These are phyloP conservation scores for Alternaria incomplexa DNA, from an alignment of 2,329 filamentous ascomycete species.

Conservation along the genomic window DNA sequence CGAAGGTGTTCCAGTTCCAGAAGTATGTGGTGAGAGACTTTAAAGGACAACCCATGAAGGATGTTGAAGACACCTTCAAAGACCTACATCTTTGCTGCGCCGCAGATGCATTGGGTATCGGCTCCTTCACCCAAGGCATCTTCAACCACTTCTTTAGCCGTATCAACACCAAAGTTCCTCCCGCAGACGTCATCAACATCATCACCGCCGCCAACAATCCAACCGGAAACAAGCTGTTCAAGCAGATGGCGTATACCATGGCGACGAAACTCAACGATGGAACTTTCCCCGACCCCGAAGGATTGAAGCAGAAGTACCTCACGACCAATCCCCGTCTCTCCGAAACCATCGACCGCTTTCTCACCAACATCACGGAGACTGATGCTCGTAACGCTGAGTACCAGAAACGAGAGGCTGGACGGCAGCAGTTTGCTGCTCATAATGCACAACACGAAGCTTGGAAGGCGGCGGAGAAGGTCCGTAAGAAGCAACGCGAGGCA, in stretches of 20 bases:
- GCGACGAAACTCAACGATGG: not conserved
- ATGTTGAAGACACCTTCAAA: not conserved
- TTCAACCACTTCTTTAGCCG: constrained; percentile 9
- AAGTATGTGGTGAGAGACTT: not conserved
- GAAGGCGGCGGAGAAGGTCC: not conserved
- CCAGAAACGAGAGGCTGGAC: not conserved
- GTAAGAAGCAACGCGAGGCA: not conserved
- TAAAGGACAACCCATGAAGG: not conserved
- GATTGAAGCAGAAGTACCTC: not conserved
- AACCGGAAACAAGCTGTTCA: constrained; percentile 1
- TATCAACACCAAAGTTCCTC: not conserved
- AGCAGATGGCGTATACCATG: constrained; percentile 8
- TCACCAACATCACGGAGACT: not conserved
- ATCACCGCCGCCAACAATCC: constrained; percentile 1
- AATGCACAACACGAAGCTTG: not conserved
- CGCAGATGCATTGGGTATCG: constrained; percentile 7
- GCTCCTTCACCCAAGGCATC: constrained; percentile 2
- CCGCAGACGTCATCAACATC: not conserved
- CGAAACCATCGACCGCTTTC: not conserved
- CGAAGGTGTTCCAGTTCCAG: not conserved
- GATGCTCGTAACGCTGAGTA: not conserved
- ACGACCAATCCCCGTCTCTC: not conserved
- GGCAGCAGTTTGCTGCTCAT: not conserved
- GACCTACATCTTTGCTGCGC: constrained; percentile 6
- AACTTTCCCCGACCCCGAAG: not conserved